phyloP scores from a whole-genome alignment of 129 eudicot genomes.

The Chrysanthemum seticuspe region DNA sequence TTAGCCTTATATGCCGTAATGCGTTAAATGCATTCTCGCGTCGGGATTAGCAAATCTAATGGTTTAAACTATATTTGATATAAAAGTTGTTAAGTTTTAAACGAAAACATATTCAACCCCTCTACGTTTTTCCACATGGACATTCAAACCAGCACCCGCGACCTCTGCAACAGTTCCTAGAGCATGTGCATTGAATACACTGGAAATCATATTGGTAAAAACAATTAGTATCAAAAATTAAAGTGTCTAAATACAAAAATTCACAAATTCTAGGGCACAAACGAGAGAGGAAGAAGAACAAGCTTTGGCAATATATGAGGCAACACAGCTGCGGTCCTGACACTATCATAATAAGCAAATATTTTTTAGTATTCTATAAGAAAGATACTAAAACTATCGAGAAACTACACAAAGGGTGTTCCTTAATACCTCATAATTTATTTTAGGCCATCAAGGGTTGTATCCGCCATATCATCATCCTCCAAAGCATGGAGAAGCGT shows the following conservation, averaged over 20 bases:
- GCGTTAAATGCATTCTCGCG: too few relatives aligned
- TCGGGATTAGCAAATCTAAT: too few relatives aligned
- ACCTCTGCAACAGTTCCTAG: slow-evolving; percentile 98
- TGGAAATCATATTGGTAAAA: slow-evolving; percentile 26
- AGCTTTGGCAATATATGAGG: slow-evolving; percentile 98
- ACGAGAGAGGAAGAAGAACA: slow-evolving; percentile 89
- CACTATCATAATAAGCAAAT: slow-evolving; percentile 41
- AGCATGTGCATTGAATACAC: slow-evolving; percentile 98
- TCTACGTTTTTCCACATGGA: slow-evolving; percentile 38
- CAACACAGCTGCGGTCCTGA: slow-evolving; percentile 90
- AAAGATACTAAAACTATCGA: not conserved
- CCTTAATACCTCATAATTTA: slow-evolving; percentile 73
- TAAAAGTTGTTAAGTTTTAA: too few relatives aligned
- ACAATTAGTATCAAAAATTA: not conserved
- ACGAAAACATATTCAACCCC: too few relatives aligned
- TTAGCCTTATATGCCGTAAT: too few relatives aligned
- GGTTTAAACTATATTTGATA: too few relatives aligned
- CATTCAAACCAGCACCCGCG: slow-evolving; percentile 89
- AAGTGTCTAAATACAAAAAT: not conserved
- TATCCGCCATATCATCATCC: slow-evolving; percentile 86
- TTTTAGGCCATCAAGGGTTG: slow-evolving; percentile 98
- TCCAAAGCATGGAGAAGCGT: slow-evolving; percentile 96
- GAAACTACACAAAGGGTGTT: not conserved
- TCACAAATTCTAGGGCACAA: slow-evolving; percentile 30
- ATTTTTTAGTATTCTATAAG: not conserved